Percentiles rank a stretch among this genome's conserved stretches.
Conservation (phyloP, 305 asterid species). For the Andrographis paniculata region DNA sequence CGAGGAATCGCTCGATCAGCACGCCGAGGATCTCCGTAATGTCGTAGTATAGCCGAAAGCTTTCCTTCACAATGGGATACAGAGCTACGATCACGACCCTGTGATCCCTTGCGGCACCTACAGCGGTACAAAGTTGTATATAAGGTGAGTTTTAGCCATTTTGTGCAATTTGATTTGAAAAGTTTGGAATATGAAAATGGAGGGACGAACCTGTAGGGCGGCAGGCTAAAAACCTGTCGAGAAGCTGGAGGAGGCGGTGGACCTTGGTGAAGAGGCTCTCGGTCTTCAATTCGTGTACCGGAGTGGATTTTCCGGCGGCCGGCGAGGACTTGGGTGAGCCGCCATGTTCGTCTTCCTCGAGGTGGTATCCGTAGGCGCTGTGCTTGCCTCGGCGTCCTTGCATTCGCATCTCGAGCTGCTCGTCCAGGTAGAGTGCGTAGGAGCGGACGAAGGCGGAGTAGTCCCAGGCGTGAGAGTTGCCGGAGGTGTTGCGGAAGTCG, state of each 20-base stretch:
- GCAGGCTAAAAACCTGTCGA: conserved; percentile 74
- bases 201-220: conserved; percentile 76
- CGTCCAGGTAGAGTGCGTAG: conserved; percentile 68
- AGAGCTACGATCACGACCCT: conserved; percentile 65
- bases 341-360: conserved; percentile 32
- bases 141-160: too few species aligned
- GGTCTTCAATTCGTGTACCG: conserved; percentile 49
- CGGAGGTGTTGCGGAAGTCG: conserved; percentile 65
- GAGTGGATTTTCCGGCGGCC: conserved; percentile 40
- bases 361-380: conserved; percentile 27
- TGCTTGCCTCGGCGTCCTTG: conserved; percentile 55
- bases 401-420: conserved; percentile 73
- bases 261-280: conserved; percentile 47
- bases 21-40: conserved; percentile 61
- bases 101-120: conserved; percentile 69
- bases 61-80: conserved; percentile 63
- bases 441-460: conserved; percentile 80
- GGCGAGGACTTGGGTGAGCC: background rate
- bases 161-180: too few species aligned
- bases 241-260: conserved; percentile 71
- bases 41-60: conserved; percentile 65
- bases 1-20: conserved; percentile 68
- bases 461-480: conserved; percentile 64
- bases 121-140: too few species aligned
- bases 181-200: too few species aligned